phyloP scores from a whole-genome alignment of 1,284 basidiomycete genomes.

The Ceratobasidium sp. region DNA sequence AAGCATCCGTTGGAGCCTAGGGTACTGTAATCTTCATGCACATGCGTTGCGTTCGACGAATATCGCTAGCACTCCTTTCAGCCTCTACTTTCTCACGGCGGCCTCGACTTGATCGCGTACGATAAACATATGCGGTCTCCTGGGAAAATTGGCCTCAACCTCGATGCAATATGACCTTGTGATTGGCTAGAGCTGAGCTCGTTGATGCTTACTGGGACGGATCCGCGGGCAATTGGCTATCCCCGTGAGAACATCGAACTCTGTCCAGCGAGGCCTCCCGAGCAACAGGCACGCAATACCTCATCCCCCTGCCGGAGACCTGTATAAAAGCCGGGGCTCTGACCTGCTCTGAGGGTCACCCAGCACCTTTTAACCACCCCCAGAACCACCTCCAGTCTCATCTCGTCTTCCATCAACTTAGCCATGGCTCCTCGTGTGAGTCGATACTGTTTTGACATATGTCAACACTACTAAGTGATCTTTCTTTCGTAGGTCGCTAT shows the following conservation, averaged over 20 bases:
- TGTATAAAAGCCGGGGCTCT: constrained; percentile 1
- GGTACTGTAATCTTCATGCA: too few species aligned
- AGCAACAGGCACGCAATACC: not conserved
- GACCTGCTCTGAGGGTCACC: not conserved
- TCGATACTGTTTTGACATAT: not conserved
- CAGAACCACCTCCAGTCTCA: not conserved
- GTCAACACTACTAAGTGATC: not conserved
- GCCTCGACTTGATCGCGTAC: not conserved
- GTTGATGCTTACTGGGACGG: too few species aligned
- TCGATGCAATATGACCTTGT: not conserved
- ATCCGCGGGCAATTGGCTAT: not conserved
- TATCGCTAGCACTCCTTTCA: not conserved
- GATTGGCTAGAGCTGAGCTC: not conserved
- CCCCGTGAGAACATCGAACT: constrained; percentile 24
- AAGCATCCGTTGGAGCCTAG: too few species aligned
- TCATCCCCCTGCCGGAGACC: not conserved
- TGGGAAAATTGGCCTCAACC: constrained; percentile 15
- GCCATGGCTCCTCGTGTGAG: constrained; percentile 23
- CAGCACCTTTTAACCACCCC: too few species aligned
- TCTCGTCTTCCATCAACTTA: not conserved
- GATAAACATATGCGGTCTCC: not conserved
- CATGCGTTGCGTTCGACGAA: too few species aligned
- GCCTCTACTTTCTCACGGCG: constrained; percentile 8
- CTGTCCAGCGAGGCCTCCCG: not conserved
- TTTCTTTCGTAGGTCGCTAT: constrained; percentile 72